A percentile compares a stretch with the other conserved stretches of the same genome.
Conservation (phyloP, 2,329 filamentous ascomycete species). For the Elsinoe necatrix region DNA sequence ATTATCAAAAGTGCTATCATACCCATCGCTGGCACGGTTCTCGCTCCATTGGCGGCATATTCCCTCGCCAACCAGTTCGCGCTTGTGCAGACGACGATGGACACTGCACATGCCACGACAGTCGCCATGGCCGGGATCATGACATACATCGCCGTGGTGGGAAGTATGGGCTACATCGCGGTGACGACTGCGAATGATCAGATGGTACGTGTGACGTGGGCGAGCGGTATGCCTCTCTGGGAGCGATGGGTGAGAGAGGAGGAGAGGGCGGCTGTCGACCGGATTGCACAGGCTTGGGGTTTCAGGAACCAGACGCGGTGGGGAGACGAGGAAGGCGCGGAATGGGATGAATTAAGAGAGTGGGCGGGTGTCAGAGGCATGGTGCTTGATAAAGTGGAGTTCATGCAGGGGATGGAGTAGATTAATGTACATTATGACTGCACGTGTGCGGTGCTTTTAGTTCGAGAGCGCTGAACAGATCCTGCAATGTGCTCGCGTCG, state of each 20-base stretch:
- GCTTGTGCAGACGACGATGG: slow-evolving; percentile 65
- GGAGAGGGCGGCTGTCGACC: slow-evolving; percentile 78
- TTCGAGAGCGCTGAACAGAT: neutral
- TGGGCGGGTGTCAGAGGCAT: slow-evolving; percentile 77
- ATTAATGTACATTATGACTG: slow-evolving; percentile 8
- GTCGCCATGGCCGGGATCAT: slow-evolving; percentile 73
- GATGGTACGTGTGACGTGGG: slow-evolving; percentile 90
- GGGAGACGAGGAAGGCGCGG: slow-evolving; percentile 82
- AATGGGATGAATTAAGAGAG: slow-evolving; percentile 80
- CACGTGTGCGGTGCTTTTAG: slow-evolving; percentile 34
- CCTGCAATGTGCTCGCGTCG: neutral
- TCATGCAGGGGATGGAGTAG: slow-evolving; percentile 88
- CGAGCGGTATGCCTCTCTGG: slow-evolving; percentile 67
- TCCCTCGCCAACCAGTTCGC: slow-evolving; percentile 60
- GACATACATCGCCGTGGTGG: slow-evolving; percentile 74
- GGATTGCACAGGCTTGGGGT: slow-evolving; percentile 80
- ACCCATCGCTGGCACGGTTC: slow-evolving; percentile 48
- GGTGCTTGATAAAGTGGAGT: slow-evolving; percentile 78
- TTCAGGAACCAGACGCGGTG: slow-evolving; percentile 72
- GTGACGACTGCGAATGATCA: slow-evolving; percentile 86
- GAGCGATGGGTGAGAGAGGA: slow-evolving; percentile 84
- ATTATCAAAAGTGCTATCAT: slow-evolving; percentile 55
- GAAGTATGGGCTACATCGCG: slow-evolving; percentile 73
- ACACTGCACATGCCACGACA: slow-evolving; percentile 62
- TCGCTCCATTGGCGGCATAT: slow-evolving; percentile 61